Conservation (phyloP, 1,284 basidiomycete genomes). For the Kwoniella shivajii region DNA sequence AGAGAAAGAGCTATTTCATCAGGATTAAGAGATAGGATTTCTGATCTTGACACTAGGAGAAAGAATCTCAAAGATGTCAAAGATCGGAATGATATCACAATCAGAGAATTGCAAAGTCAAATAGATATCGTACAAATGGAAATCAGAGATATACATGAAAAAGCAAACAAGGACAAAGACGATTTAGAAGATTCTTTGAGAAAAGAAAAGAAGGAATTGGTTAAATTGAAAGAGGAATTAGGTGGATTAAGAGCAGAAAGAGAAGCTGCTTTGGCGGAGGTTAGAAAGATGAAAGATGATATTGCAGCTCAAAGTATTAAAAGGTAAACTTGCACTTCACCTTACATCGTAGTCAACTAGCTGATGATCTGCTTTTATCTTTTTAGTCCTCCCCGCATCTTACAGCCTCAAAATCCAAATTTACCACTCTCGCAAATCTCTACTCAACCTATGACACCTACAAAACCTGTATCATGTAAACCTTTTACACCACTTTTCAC, state of each 20-base stretch:
- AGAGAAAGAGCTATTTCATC: constrained; percentile 24
- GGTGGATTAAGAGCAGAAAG: constrained; percentile 12
- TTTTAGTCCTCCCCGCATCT: constrained; percentile 16
- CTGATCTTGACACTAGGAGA: constrained; percentile 12
- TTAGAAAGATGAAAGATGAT: neutral
- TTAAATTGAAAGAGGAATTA: neutral
- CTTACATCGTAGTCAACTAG: neutral
- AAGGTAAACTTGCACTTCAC: constrained; percentile 1
- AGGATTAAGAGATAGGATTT: constrained; percentile 26
- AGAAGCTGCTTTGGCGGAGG: constrained; percentile 1
- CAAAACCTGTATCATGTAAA: constrained; percentile 4
- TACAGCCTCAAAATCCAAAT: constrained; percentile 27
- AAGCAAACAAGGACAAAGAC: neutral
- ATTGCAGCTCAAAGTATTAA: neutral
- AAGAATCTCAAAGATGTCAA: constrained; percentile 1
- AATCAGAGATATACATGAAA: neutral
- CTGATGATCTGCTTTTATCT: neutral
- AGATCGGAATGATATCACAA: neutral
- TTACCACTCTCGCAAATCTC: constrained; percentile 12
- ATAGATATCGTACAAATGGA: neutral
- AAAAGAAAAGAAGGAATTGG: neutral
- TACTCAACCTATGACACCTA: constrained; percentile 13
- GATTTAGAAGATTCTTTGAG: constrained; percentile 1
- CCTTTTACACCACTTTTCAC: constrained; percentile 5
- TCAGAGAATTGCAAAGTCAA: neutral